phyloP scores from a whole-genome alignment of 306 rosid genomes.

The Pyrus betulifolia region DNA sequence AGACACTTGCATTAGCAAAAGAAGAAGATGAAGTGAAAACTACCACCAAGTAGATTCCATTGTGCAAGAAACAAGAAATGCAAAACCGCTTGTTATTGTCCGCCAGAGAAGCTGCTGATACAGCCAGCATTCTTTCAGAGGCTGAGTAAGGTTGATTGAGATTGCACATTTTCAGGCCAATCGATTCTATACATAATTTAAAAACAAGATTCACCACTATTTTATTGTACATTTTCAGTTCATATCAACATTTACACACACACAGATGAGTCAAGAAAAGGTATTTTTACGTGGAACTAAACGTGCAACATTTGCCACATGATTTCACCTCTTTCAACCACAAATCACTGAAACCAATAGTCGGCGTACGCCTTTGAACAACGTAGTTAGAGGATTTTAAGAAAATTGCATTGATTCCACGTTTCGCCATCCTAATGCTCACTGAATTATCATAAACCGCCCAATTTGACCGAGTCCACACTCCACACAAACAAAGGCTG shows the following conservation, averaged over 20 bases:
- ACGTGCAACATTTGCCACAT: background rate
- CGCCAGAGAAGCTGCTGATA: background rate
- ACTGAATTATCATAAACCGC: background rate
- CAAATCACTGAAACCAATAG: background rate
- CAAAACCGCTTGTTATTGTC: background rate
- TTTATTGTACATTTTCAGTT: background rate
- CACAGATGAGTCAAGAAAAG: background rate
- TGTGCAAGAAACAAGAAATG: background rate
- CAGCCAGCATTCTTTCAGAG: background rate
- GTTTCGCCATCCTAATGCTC: background rate
- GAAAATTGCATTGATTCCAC: background rate
- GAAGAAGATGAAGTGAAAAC: background rate
- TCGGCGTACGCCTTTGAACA: background rate
- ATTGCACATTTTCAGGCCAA: background rate
- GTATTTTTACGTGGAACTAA: background rate
- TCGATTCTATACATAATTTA: background rate
- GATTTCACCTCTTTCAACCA: background rate
- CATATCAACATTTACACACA: too few species aligned
- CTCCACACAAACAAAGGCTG: background rate
- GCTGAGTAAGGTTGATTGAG: background rate
- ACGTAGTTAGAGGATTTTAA: background rate
- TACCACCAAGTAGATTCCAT: background rate
- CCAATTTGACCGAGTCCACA: constrained; percentile 21
- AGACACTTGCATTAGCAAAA: constrained; percentile 4
- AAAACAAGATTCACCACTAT: background rate